A percentile compares a stretch with the other conserved stretches of the same genome.
phyloP scores from a whole-genome alignment of 768 basidiomycete species.

The Hypholoma sublateritium region DNA sequence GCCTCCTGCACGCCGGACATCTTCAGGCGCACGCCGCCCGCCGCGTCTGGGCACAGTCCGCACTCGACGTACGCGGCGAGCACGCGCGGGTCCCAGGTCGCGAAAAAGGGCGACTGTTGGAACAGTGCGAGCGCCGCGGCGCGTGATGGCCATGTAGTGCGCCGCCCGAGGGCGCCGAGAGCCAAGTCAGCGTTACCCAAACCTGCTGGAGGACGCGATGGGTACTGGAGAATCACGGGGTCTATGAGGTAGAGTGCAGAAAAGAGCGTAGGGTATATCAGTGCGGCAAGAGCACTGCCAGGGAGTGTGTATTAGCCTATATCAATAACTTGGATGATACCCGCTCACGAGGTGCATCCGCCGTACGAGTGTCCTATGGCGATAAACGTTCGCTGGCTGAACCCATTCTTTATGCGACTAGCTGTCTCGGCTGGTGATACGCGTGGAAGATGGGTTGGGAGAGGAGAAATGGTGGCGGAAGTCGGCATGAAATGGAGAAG shows the following conservation, averaged over 20 bases:
- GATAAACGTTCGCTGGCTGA: constrained; percentile 53
- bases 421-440: constrained; percentile 41
- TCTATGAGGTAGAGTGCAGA: constrained; percentile 74
- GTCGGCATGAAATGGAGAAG: constrained; percentile 66
- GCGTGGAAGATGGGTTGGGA: constrained; percentile 58
- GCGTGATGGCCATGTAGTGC: constrained; percentile 65
- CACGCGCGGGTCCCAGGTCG: constrained; percentile 64
- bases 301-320: neutral
- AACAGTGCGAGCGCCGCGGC: constrained; percentile 60
- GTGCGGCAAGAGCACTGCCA: constrained; percentile 61
- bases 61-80: constrained; percentile 61
- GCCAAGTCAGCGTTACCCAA: constrained; percentile 24
- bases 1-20: constrained; percentile 68
- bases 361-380: constrained; percentile 85
- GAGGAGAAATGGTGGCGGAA: constrained; percentile 21
- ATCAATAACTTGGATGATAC: neutral
- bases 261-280: constrained; percentile 66
- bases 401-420: constrained; percentile 46
- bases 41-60: constrained; percentile 38
- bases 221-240: constrained; percentile 57
- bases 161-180: constrained; percentile 53
- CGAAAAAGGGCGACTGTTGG: constrained; percentile 62
- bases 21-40: constrained; percentile 49
- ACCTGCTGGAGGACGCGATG: neutral
- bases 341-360: constrained; percentile 69